phyloP scores from a whole-genome alignment of 495 filamentous ascomycete genomes.

The Venustampulla echinocandica region DNA sequence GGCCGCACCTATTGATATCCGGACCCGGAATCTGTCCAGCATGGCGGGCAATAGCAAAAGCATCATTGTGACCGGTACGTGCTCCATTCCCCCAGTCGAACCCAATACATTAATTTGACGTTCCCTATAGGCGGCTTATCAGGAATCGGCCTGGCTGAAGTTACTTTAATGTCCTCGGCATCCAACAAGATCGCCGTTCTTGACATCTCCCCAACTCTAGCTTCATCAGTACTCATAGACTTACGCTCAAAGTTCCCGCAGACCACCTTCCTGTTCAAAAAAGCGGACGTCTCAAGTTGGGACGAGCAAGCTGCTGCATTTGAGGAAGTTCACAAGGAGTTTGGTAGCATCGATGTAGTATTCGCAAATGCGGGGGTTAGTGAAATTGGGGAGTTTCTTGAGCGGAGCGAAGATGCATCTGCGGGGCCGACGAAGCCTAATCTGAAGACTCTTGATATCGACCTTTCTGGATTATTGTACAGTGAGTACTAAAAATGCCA shows the following conservation, averaged over 20 bases:
- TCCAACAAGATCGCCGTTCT: conserved; percentile 39
- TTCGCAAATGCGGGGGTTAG: conserved; percentile 49
- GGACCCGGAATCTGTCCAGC: too few species aligned
- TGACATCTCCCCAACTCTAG: conserved; percentile 37
- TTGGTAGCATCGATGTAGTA: conserved; percentile 39
- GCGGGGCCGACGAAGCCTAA: conserved; percentile 32
- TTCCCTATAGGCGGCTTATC: conserved; percentile 45
- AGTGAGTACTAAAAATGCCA: conserved; percentile 30
- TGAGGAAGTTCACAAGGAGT: conserved; percentile 29
- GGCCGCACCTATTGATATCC: too few species aligned
- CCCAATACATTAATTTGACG: too few species aligned
- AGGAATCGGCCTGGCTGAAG: conserved; percentile 45
- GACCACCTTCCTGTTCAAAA: conserved; percentile 26
- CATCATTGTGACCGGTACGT: too few species aligned
- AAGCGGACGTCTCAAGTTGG: conserved; percentile 29
- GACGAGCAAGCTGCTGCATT: conserved; percentile 26
- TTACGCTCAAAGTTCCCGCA: conserved; percentile 30
- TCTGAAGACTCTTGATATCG: conserved; percentile 34
- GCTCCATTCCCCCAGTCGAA: too few species aligned
- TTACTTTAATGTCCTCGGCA: conserved; percentile 37
- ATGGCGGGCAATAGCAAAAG: too few species aligned
- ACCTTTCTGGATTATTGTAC: conserved; percentile 33
- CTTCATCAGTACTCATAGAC: conserved; percentile 24
- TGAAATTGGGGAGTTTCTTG: conserved; percentile 33
- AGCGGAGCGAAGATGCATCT: conserved; percentile 24